A percentile compares a stretch with the other conserved stretches of the same genome.
Evolutionary conservation across 164 flowering plant species (phyloP).

Genomic region (Warburgia ugandensis): DNA sequence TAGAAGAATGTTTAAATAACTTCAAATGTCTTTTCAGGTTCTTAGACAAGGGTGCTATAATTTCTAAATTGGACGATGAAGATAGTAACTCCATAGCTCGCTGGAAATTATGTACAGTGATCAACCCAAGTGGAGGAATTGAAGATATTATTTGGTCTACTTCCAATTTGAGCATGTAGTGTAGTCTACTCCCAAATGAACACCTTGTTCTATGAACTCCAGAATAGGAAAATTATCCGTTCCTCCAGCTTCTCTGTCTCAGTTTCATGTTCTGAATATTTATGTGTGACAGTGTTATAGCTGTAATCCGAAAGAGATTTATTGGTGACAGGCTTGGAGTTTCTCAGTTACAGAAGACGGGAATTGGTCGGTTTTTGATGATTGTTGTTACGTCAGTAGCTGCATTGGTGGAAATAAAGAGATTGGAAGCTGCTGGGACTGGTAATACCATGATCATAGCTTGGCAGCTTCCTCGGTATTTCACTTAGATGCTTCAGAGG

Average conservation of each 20-base stretch:
- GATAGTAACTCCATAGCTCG: conserved; percentile 32
- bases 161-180: conserved; percentile 9
- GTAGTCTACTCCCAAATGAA: conserved; percentile 8
- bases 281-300: too few species aligned
- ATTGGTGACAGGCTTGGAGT: conserved; percentile 2
- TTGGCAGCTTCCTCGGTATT: too few species aligned
- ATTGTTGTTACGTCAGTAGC: conserved; percentile 7
- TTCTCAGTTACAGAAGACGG: conserved; percentile 15
- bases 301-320: neutral
- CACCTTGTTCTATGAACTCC: conserved; percentile 9
- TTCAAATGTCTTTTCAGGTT: conserved; percentile 20
- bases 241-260: conserved; percentile 10
- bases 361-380: conserved; percentile 8
- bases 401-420: conserved; percentile 11
- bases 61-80: conserved; percentile 33
- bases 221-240: conserved; percentile 5
- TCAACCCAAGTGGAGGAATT: conserved; percentile 73
- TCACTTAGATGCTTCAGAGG: too few species aligned
- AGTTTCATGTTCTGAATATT: conserved; percentile 8
- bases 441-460: too few species aligned
- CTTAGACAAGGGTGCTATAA: conserved; percentile 55
- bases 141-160: conserved; percentile 31
- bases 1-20: too few species aligned
- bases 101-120: conserved; percentile 67
- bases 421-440: conserved; percentile 1